phyloP scores from a whole-genome alignment of 139 green algal species.

The Chlorella sp. region DNA sequence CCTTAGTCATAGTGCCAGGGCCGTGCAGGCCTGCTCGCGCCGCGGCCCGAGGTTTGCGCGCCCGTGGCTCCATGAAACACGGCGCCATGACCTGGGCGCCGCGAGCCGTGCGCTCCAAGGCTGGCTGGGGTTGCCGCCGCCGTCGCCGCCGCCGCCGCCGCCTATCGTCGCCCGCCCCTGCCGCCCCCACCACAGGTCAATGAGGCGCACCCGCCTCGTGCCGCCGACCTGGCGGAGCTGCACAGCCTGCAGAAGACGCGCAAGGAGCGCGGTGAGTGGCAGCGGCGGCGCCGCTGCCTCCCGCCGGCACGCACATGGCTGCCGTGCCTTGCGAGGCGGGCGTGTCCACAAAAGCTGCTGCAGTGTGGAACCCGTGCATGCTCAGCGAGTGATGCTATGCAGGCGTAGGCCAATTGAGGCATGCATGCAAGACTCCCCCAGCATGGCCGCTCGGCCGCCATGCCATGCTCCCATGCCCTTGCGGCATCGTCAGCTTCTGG shows the following conservation, averaged over 20 bases:
- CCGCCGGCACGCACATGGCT: too few species aligned
- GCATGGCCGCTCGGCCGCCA: too few species aligned
- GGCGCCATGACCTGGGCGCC: too few species aligned
- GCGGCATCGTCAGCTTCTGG: too few species aligned
- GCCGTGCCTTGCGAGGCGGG: neutral
- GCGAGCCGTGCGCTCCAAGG: neutral
- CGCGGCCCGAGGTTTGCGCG: too few species aligned
- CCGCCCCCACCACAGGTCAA: constrained; percentile 16
- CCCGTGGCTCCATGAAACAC: too few species aligned
- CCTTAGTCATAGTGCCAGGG: constrained; percentile 14
- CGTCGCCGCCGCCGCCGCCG: neutral
- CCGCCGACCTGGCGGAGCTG: constrained; percentile 46
- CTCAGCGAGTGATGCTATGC: too few species aligned
- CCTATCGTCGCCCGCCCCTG: neutral
- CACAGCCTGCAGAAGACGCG: constrained; percentile 52
- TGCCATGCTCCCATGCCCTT: too few species aligned
- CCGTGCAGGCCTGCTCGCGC: neutral
- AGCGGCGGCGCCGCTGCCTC: neutral
- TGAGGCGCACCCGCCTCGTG: constrained; percentile 49
- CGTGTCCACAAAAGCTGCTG: neutral
- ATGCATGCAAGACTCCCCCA: too few species aligned
- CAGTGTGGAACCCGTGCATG: too few species aligned
- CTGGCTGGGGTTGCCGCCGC: neutral
- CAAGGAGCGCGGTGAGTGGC: constrained; percentile 39
- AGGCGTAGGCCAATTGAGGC: too few species aligned